phyloP scores from a whole-genome alignment of 768 basidiomycete genomes.

The Gloeopeniophorella convolvens region DNA sequence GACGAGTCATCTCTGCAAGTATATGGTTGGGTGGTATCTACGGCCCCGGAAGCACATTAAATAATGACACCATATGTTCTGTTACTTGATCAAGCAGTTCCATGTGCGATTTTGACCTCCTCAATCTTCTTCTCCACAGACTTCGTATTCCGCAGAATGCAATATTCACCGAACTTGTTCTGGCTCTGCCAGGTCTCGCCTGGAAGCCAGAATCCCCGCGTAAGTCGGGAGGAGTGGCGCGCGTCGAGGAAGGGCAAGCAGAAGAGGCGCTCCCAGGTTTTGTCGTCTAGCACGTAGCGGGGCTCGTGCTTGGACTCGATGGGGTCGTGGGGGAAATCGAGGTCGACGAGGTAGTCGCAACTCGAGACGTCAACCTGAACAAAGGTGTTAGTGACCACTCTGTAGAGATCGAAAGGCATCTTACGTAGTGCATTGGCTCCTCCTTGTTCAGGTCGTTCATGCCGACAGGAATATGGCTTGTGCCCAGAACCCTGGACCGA shows the following conservation, averaged over 20 bases:
- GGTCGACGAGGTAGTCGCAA: constrained; percentile 89
- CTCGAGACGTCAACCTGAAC: constrained; percentile 56
- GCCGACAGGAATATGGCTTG: constrained; percentile 49
- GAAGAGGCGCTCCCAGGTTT: constrained; percentile 73
- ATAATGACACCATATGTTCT: too few relatives aligned
- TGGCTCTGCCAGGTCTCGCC: constrained; percentile 55
- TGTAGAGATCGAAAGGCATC: constrained; percentile 27
- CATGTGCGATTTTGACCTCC: background rate
- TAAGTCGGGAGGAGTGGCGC: constrained; percentile 60
- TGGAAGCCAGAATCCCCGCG: constrained; percentile 78
- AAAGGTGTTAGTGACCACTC: background rate
- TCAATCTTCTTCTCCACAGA: constrained; percentile 27
- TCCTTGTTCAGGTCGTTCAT: constrained; percentile 89
- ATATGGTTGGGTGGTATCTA: too few relatives aligned
- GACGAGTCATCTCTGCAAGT: too few relatives aligned
- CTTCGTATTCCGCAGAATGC: constrained; percentile 65
- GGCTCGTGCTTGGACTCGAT: constrained; percentile 55
- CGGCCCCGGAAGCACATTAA: too few relatives aligned
- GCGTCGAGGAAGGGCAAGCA: constrained; percentile 85
- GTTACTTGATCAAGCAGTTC: background rate
- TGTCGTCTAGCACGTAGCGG: constrained; percentile 61
- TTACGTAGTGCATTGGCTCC: constrained; percentile 70
- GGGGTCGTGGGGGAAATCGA: constrained; percentile 75
- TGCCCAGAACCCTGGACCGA: constrained; percentile 57
- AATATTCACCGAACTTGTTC: constrained; percentile 88